These are phyloP conservation scores for Dalbergia oliveri DNA, from an alignment of 306 rosid genomes.

Conservation along the genomic window DNA sequence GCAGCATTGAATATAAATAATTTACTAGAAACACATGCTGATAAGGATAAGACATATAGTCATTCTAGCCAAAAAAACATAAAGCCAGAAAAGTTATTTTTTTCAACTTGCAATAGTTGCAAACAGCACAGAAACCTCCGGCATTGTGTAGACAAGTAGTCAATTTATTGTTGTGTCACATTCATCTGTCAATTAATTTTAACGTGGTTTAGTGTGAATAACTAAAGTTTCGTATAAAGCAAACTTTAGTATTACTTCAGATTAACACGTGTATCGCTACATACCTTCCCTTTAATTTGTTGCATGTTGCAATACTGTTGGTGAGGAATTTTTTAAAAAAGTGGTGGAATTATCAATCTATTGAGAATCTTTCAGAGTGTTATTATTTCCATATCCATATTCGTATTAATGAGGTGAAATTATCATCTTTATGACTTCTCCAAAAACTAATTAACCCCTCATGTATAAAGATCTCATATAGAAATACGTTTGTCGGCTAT, in stretches of 20 bases:
- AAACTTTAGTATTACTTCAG: neutral
- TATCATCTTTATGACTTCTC: neutral
- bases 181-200: slow-evolving; percentile 18
- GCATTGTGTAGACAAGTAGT: slow-evolving; percentile 34
- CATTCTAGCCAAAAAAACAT: neutral
- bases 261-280: neutral
- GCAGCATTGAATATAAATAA: slow-evolving; percentile 11
- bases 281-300: neutral
- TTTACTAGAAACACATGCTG: slow-evolving; percentile 17
- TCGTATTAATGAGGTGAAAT: too few species aligned
- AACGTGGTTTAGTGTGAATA: neutral
- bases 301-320: neutral
- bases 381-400: too few species aligned
- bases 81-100: slow-evolving; percentile 12
- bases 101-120: slow-evolving; percentile 40
- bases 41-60: neutral
- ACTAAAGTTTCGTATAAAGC: neutral
- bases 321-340: slow-evolving; percentile 2
- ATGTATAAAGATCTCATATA: neutral
- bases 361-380: neutral
- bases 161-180: slow-evolving; percentile 37
- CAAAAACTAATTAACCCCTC: neutral
- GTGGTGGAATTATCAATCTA: neutral
- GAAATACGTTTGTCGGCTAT: neutral
- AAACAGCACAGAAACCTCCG: neutral